Conservation (phyloP, 2,329 filamentous ascomycete species). For the Byssochlamys sp. region DNA sequence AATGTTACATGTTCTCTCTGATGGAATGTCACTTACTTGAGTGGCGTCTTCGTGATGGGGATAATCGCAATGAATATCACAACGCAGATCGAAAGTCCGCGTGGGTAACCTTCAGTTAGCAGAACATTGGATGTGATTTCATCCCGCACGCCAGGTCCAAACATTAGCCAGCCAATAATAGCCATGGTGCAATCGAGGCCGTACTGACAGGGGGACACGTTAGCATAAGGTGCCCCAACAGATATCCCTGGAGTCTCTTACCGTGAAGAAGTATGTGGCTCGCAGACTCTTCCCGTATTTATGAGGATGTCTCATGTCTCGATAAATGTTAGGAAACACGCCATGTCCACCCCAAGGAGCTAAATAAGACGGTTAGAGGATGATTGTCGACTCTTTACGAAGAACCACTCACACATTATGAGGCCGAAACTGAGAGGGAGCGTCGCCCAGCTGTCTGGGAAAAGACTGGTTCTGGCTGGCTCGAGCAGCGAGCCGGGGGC, state of each 20-base stretch:
- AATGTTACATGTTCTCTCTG: not conserved
- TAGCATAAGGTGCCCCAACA: not conserved
- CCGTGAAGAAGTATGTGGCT: slow-evolving; percentile 75
- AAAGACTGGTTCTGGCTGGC: slow-evolving; percentile 68
- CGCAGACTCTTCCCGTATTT: slow-evolving; percentile 68
- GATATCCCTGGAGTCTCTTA: slow-evolving; percentile 32
- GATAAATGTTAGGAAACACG: slow-evolving; percentile 77
- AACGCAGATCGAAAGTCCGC: slow-evolving; percentile 63
- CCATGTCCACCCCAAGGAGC: slow-evolving; percentile 60
- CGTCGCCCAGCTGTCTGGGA: slow-evolving; percentile 77
- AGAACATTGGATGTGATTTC: slow-evolving; percentile 83
- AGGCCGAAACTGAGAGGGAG: slow-evolving; percentile 81
- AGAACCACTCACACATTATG: slow-evolving; percentile 56
- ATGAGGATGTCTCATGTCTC: slow-evolving; percentile 70
- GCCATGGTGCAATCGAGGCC: slow-evolving; percentile 73
- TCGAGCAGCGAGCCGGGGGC: slow-evolving; percentile 72
- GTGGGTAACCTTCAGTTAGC: slow-evolving; percentile 62
- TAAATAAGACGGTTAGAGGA: slow-evolving; percentile 11
- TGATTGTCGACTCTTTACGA: not conserved
- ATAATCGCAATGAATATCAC: slow-evolving; percentile 85
- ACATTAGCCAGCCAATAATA: slow-evolving; percentile 82
- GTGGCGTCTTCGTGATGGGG: slow-evolving; percentile 85
- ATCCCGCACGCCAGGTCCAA: slow-evolving; percentile 76
- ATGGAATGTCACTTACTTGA: slow-evolving; percentile 47
- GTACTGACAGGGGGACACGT: slow-evolving; percentile 43